Evolutionary conservation across 2,329 filamentous ascomycete species (phyloP).

Genomic region (Trichoderma koningii): DNA sequence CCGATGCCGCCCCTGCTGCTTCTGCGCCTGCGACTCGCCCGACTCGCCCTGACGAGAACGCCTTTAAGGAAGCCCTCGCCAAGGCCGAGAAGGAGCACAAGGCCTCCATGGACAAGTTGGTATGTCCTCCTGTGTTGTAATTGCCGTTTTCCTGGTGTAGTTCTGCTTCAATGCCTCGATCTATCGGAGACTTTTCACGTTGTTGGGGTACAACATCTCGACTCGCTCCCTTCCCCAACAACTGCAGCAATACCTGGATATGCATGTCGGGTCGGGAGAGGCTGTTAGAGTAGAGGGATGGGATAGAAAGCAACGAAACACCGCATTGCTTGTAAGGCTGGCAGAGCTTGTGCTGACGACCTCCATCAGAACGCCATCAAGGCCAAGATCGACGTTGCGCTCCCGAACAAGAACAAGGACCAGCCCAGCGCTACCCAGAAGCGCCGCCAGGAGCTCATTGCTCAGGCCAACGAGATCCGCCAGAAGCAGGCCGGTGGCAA

Average conservation of each 20-base stretch:
- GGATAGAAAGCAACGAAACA: background rate
- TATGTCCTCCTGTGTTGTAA: conserved; percentile 36
- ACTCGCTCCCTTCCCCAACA: background rate
- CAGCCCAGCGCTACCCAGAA: conserved; percentile 78
- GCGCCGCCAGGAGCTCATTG: conserved; percentile 81
- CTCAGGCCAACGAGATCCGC: conserved; percentile 80
- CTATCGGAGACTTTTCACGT: background rate
- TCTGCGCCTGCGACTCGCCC: conserved; percentile 60
- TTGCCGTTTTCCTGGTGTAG: background rate
- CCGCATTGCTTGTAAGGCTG: background rate
- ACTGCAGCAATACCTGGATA: background rate
- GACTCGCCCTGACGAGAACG: conserved; percentile 82
- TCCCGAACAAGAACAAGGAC: conserved; percentile 73
- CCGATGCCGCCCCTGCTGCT: conserved; percentile 49
- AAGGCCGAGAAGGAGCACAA: conserved; percentile 86
- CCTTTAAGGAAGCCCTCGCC: conserved; percentile 76
- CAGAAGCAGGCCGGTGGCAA: conserved; percentile 88
- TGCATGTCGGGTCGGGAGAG: too few species aligned
- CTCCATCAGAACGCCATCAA: conserved; percentile 76
- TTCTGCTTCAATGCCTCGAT: background rate
- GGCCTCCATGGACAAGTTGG: conserved; percentile 65
- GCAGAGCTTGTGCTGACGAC: background rate
- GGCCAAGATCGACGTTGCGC: conserved; percentile 81
- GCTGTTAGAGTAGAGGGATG: background rate
- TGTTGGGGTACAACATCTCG: background rate